Evolutionary conservation across 2,329 filamentous ascomycete species (phyloP).

Genomic region (Penicillium glabrum): DNA sequence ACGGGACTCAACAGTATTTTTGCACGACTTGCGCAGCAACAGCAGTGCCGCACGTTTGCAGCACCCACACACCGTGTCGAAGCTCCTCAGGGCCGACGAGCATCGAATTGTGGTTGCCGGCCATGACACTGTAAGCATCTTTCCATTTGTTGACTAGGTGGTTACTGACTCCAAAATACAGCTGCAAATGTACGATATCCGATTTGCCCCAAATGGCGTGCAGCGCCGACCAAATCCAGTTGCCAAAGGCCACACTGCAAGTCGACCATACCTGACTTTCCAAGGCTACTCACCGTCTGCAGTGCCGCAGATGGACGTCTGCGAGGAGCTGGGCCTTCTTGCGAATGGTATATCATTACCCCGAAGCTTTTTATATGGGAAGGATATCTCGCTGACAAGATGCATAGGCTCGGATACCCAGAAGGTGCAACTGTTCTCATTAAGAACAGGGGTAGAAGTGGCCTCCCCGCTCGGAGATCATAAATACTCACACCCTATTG

Average conservation of each 20-base stretch:
- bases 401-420: conserved; percentile 32
- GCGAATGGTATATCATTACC: conserved; percentile 32
- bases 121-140: conserved; percentile 28
- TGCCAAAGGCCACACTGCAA: conserved; percentile 26
- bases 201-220: conserved; percentile 31
- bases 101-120: conserved; percentile 38
- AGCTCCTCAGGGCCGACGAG: conserved; percentile 37
- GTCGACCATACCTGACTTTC: conserved; percentile 38
- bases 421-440: conserved; percentile 39
- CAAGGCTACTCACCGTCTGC: conserved; percentile 28
- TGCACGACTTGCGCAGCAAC: conserved; percentile 37
- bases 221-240: conserved; percentile 30
- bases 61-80: conserved; percentile 34
- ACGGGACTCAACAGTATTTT: conserved; percentile 33
- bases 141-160: neutral
- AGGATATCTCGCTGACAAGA: neutral
- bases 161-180: conserved; percentile 7
- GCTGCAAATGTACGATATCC: conserved; percentile 45
- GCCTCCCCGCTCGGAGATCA: conserved; percentile 27
- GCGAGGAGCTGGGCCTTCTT: conserved; percentile 36
- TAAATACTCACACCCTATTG: conserved; percentile 27
- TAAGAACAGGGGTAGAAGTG: conserved; percentile 36
- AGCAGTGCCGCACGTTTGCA: conserved; percentile 33
- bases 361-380: neutral
- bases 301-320: conserved; percentile 38